phyloP scores from a whole-genome alignment of 306 rosid genomes.

The Morella rubra region DNA sequence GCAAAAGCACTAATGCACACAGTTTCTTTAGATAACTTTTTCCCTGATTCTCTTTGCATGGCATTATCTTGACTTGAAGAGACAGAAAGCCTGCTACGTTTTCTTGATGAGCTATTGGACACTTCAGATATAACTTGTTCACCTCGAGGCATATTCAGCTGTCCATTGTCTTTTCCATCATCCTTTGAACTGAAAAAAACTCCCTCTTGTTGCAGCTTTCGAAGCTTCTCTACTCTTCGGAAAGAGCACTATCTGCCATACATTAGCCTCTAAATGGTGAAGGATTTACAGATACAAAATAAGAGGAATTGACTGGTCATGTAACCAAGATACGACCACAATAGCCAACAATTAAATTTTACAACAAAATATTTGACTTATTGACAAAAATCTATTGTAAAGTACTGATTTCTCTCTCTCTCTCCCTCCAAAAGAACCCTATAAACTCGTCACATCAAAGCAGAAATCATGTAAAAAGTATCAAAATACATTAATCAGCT shows the following conservation, averaged over 20 bases:
- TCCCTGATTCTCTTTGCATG: slow-evolving; percentile 35
- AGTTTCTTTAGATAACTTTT: slow-evolving; percentile 36
- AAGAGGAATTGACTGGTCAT: slow-evolving; percentile 23
- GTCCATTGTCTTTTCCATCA: slow-evolving; percentile 15
- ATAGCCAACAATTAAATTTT: slow-evolving; percentile 9
- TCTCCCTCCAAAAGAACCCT: no score
- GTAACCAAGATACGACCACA: slow-evolving; percentile 2
- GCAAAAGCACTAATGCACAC: slow-evolving; percentile 27
- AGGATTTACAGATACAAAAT: background rate
- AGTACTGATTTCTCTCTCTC: no score
- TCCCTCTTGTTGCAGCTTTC: slow-evolving; percentile 43
- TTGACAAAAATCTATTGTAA: background rate
- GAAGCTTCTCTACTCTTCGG: slow-evolving; percentile 63
- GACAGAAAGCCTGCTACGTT: slow-evolving; percentile 43
- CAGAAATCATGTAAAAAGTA: background rate
- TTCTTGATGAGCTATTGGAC: slow-evolving; percentile 42
- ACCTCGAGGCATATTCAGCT: slow-evolving; percentile 23
- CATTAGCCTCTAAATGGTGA: slow-evolving; percentile 28
- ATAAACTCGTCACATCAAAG: background rate
- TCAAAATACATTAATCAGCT: background rate
- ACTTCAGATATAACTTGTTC: slow-evolving; percentile 24
- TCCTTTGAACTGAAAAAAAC: slow-evolving; percentile 33
- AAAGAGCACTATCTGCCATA: slow-evolving; percentile 59
- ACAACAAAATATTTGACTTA: slow-evolving; percentile 20
- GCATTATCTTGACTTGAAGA: slow-evolving; percentile 38